Percentiles rank a stretch among this genome's conserved stretches.
These are phyloP conservation scores for Chalciporus sp. DNA, from an alignment of 1,284 basidiomycete species.

Conservation along the genomic window DNA sequence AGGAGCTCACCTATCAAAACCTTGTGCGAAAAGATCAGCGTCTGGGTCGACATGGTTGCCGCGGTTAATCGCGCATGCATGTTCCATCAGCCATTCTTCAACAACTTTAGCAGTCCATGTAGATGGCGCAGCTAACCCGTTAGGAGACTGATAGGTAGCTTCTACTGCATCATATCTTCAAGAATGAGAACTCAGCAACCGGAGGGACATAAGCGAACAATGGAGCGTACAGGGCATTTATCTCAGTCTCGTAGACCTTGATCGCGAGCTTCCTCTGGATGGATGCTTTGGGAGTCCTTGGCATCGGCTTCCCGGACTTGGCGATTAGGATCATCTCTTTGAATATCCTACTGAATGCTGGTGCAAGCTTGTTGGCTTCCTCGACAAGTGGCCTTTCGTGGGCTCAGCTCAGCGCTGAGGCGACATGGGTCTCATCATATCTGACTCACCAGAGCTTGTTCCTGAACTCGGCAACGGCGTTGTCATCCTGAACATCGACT, in stretches of 20 bases:
- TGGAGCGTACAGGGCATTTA: conserved; percentile 22
- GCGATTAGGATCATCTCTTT: conserved; percentile 33
- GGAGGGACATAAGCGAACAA: too few relatives aligned
- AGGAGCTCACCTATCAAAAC: conserved; percentile 37
- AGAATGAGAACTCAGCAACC: too few relatives aligned
- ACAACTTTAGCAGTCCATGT: conserved; percentile 22
- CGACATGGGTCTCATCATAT: too few relatives aligned
- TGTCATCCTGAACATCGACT: conserved; percentile 24
- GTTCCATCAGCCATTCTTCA: conserved; percentile 32
- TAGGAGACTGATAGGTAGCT: conserved; percentile 15
- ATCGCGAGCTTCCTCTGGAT: conserved; percentile 26
- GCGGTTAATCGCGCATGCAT: conserved; percentile 26
- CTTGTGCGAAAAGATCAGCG: conserved; percentile 36
- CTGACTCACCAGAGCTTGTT: conserved; percentile 34
- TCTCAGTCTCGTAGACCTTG: conserved; percentile 27
- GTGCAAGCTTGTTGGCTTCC: conserved; percentile 30
- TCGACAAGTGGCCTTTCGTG: conserved; percentile 21
- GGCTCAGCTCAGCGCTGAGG: too few relatives aligned
- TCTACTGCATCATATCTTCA: conserved; percentile 33
- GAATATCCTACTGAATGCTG: conserved; percentile 33
- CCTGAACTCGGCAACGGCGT: conserved; percentile 26
- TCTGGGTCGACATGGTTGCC: conserved; percentile 10
- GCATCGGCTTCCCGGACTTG: conserved; percentile 20
- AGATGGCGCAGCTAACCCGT: conserved; percentile 16
- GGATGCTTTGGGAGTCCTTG: conserved; percentile 27